Conservation (phyloP, 1,284 basidiomycete species). For the Peniophora sp. region DNA sequence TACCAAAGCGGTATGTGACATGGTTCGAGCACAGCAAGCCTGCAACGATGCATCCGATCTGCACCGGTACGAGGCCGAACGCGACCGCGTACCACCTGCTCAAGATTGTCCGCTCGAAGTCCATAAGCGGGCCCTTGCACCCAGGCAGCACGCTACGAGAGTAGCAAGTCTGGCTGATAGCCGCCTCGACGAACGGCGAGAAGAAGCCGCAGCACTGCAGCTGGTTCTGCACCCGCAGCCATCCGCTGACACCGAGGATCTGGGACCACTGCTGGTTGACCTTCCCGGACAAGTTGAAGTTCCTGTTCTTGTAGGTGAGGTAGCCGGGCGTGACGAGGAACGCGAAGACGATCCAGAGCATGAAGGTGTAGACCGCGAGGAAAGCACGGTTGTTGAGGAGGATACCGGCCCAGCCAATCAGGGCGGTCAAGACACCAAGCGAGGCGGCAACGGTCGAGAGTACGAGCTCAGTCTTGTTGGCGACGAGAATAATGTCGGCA, state of each 20-base stretch:
- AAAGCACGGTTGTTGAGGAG: constrained; percentile 60
- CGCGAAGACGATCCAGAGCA: constrained; percentile 54
- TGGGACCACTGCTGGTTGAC: constrained; percentile 53
- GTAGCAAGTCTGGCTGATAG: constrained; percentile 49
- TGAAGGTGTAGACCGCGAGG: constrained; percentile 48
- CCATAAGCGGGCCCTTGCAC: constrained; percentile 48
- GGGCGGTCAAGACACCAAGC: constrained; percentile 42
- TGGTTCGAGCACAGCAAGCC: constrained; percentile 53
- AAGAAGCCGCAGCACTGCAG: constrained; percentile 57
- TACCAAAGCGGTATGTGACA: constrained; percentile 59
- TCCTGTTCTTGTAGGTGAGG: constrained; percentile 51
- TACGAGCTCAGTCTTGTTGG: constrained; percentile 46
- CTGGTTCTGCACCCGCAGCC: constrained; percentile 49
- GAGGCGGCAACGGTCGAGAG: constrained; percentile 46
- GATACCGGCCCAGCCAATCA: constrained; percentile 56
- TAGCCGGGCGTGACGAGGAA: constrained; percentile 54
- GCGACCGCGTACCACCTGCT: constrained; percentile 46
- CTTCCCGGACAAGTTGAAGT: constrained; percentile 60
- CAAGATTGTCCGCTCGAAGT: constrained; percentile 39
- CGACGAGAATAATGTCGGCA: constrained; percentile 50
- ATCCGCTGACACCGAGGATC: constrained; percentile 35
- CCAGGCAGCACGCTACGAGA: constrained; percentile 46
- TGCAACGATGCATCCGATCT: constrained; percentile 42
- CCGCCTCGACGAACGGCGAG: constrained; percentile 51
- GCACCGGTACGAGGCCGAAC: constrained; percentile 47